Conservation (phyloP, 2,329 filamentous ascomycete genomes). For the Lecanoromycetidae sp. region DNA sequence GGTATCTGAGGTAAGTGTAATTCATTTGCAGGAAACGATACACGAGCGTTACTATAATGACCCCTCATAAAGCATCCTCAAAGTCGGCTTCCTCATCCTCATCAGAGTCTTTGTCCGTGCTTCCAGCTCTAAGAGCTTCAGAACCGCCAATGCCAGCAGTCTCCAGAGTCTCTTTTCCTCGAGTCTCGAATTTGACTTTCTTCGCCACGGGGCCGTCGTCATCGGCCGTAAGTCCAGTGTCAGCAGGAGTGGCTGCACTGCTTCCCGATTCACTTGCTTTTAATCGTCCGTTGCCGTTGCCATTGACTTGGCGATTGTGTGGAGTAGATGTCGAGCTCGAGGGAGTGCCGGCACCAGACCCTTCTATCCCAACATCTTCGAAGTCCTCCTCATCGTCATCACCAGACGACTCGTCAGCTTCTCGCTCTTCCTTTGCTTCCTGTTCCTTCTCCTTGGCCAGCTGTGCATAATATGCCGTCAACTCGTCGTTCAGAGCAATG, state of each 20-base stretch:
- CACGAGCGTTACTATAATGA: no score
- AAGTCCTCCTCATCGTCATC: slow-evolving; percentile 31
- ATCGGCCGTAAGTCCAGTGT: slow-evolving; percentile 1
- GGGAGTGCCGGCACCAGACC: slow-evolving; percentile 19
- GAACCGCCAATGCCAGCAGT: slow-evolving; percentile 7
- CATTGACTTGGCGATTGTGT: slow-evolving; percentile 3
- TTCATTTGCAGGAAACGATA: no score
- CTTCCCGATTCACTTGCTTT: slow-evolving; percentile 30
- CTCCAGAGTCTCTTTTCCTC: background rate
- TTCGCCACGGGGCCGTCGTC: slow-evolving; percentile 32
- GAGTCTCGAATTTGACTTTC: slow-evolving; percentile 31
- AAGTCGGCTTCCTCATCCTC: slow-evolving; percentile 34
- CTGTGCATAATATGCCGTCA: slow-evolving; percentile 36
- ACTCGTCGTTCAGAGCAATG: slow-evolving; percentile 34
- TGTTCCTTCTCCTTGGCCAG: slow-evolving; percentile 33
- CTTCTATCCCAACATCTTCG: slow-evolving; percentile 32
- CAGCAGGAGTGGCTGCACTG: slow-evolving; percentile 28
- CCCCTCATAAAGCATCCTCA: slow-evolving; percentile 28
- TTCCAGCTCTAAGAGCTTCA: no score
- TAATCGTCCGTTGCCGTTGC: slow-evolving; percentile 18
- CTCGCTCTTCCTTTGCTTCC: slow-evolving; percentile 31
- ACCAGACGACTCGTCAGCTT: slow-evolving; percentile 25
- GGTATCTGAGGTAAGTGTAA: no score
- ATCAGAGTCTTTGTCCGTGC: slow-evolving; percentile 29
- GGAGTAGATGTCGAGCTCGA: slow-evolving; percentile 21